These are phyloP conservation scores for Pseudogymnoascus sp. DNA, from an alignment of 2,329 filamentous ascomycete genomes.

Conservation along the genomic window DNA sequence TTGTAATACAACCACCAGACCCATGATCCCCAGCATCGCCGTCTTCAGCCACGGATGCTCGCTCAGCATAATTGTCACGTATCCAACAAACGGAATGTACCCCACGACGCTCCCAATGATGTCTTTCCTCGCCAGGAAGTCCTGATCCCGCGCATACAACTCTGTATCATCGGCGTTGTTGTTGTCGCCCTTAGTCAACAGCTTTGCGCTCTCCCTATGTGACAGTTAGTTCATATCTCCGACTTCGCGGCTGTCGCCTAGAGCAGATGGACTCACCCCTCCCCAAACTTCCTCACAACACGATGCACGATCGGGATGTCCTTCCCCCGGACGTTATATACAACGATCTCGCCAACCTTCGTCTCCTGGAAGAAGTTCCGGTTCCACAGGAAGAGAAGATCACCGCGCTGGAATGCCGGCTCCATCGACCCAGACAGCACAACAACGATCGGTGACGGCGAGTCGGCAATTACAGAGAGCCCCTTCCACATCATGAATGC, in stretches of 20 bases:
- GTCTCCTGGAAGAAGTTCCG: constrained; percentile 47
- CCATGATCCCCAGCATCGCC: constrained; percentile 91
- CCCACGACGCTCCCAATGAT: constrained; percentile 89
- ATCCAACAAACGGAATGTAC: constrained; percentile 91
- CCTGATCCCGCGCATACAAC: constrained; percentile 77
- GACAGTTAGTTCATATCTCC: neutral
- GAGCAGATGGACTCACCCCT: constrained; percentile 37
- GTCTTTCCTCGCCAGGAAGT: constrained; percentile 77
- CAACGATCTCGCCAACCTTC: constrained; percentile 65
- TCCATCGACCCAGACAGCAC: constrained; percentile 56
- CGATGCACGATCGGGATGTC: constrained; percentile 97
- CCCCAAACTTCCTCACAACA: constrained; percentile 67
- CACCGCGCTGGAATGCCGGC: constrained; percentile 53
- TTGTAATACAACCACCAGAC: constrained; percentile 84
- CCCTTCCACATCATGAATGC: constrained; percentile 72
- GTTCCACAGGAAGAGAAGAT: constrained; percentile 54
- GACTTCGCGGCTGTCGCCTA: neutral
- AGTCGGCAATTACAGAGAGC: constrained; percentile 56
- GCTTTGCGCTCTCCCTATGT: constrained; percentile 49
- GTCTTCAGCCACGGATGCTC: constrained; percentile 98
- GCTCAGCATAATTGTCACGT: constrained; percentile 90
- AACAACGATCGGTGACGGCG: constrained; percentile 52
- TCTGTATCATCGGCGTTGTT: constrained; percentile 91
- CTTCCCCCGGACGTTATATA: constrained; percentile 73
- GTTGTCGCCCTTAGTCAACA: constrained; percentile 97